phyloP scores from a whole-genome alignment of 306 rosid genomes.

The Echinosophora koreensis region DNA sequence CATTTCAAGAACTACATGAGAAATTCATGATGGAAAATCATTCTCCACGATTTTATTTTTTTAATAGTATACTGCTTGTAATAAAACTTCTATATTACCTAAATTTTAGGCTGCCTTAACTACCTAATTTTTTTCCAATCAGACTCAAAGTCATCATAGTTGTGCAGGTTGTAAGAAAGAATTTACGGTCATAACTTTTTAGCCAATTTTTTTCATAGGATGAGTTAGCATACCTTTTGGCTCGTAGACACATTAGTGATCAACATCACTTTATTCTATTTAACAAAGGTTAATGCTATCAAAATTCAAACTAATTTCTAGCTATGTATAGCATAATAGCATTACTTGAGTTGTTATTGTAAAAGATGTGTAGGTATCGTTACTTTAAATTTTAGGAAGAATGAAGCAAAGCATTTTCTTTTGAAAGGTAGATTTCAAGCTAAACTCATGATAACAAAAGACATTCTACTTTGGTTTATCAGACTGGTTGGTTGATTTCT shows the following conservation, averaged over 20 bases:
- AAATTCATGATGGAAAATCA: constrained; percentile 18
- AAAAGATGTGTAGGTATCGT: too few species aligned
- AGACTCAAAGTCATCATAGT: neutral
- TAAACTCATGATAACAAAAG: too few species aligned
- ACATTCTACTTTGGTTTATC: too few species aligned
- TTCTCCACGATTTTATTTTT: constrained; percentile 8
- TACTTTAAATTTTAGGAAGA: too few species aligned
- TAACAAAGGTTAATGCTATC: too few species aligned
- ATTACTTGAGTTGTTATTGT: too few species aligned
- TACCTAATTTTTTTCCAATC: neutral
- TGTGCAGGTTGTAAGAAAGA: neutral
- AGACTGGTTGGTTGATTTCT: too few species aligned
- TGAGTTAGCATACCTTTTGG: neutral
- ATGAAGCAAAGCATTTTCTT: too few species aligned
- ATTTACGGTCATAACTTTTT: neutral
- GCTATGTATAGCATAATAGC: too few species aligned
- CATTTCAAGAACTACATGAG: constrained; percentile 7
- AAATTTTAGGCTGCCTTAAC: neutral
- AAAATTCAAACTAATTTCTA: too few species aligned
- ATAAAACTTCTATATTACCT: neutral
- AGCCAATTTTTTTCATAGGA: neutral
- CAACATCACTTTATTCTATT: neutral
- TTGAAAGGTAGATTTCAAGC: too few species aligned
- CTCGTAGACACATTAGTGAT: neutral
- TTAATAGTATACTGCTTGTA: neutral